Conservation (phyloP, 352 stramenopile genomes). For the Phytophthora europaea region DNA sequence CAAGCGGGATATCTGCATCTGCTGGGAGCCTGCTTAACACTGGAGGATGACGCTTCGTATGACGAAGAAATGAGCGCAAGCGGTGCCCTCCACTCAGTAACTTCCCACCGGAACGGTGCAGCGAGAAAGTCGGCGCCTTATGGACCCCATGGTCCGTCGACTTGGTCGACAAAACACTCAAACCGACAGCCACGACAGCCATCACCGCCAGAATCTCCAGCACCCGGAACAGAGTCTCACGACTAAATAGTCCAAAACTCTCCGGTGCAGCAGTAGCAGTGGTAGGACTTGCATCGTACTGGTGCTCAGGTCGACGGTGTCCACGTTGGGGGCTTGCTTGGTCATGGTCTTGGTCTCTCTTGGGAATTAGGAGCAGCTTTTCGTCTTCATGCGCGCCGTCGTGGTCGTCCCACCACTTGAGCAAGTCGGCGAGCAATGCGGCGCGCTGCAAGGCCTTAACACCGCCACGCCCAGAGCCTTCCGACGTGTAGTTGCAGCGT, state of each 20-base stretch:
- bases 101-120: conserved; percentile 40
- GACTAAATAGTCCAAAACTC: not conserved
- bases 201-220: conserved; percentile 39
- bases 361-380: conserved; percentile 23
- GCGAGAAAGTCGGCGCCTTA: conserved; percentile 26
- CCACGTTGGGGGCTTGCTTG: not conserved
- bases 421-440: conserved; percentile 22
- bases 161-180: conserved; percentile 33
- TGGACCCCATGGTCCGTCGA: conserved; percentile 13
- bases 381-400: conserved; percentile 22
- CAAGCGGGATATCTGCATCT: conserved; percentile 30
- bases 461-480: conserved; percentile 5
- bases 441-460: conserved; percentile 16
- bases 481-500: conserved; percentile 17
- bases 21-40: conserved; percentile 20
- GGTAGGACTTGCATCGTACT: not conserved
- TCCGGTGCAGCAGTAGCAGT: not conserved
- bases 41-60: conserved; percentile 34
- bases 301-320: not conserved
- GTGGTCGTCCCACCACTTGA: conserved; percentile 27
- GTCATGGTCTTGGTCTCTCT: not conserved
- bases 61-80: conserved; percentile 38
- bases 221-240: conserved; percentile 12
- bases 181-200: conserved; percentile 19
- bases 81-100: conserved; percentile 35